Percentiles rank a stretch among this genome's conserved stretches.
Conservation (phyloP, 495 filamentous ascomycete genomes). For the Ramalina intermedia region DNA sequence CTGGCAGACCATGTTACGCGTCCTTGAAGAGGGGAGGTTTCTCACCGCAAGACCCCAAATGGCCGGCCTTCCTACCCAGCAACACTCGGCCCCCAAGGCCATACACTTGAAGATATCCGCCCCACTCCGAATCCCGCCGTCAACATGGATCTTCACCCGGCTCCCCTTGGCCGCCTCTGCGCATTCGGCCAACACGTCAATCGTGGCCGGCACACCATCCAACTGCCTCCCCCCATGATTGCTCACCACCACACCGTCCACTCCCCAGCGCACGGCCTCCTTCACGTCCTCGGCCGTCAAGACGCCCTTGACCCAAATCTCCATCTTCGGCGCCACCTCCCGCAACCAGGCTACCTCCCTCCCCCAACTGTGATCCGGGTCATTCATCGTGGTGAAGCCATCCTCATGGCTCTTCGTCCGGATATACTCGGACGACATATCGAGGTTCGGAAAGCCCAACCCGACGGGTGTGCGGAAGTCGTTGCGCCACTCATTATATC, state of each 20-base stretch:
- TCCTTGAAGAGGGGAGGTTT: neutral
- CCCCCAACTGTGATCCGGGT: conserved; percentile 23
- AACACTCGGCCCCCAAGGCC: conserved; percentile 26
- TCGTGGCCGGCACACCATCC: conserved; percentile 28
- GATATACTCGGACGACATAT: neutral
- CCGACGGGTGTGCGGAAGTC: conserved; percentile 24
- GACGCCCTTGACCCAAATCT: conserved; percentile 30
- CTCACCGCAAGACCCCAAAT: conserved; percentile 30
- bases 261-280: conserved; percentile 19
- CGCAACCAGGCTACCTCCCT: conserved; percentile 23
- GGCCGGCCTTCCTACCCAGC: conserved; percentile 24
- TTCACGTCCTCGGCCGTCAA: conserved; percentile 21
- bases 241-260: conserved; percentile 24
- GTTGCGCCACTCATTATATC: conserved; percentile 29
- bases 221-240: conserved; percentile 32
- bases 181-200: conserved; percentile 32
- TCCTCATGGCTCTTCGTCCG: conserved; percentile 15
- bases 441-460: conserved; percentile 21
- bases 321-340: conserved; percentile 19
- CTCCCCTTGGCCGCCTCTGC: conserved; percentile 21
- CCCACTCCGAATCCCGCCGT: conserved; percentile 27
- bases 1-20: neutral
- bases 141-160: conserved; percentile 22
- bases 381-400: conserved; percentile 18
- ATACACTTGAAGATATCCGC: conserved; percentile 31